These are phyloP conservation scores for Casuarina cunninghamiana DNA, from an alignment of 306 rosid species.

Conservation along the genomic window DNA sequence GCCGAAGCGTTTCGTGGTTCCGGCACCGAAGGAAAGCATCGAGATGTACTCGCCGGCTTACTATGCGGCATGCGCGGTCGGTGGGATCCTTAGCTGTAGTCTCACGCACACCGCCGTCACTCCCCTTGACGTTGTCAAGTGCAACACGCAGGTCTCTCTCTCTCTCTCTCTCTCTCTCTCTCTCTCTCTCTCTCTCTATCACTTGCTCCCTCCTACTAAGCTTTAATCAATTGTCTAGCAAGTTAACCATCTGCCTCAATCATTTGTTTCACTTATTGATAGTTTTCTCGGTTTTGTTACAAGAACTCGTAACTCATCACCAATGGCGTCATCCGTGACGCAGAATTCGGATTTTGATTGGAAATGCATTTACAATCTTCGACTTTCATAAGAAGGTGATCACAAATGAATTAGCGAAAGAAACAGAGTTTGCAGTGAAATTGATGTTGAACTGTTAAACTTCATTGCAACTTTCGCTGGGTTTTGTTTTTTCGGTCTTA, in stretches of 20 bases:
- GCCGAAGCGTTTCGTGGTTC: conserved; percentile 32
- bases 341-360: background rate
- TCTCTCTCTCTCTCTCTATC: conserved; percentile 3
- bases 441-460: background rate
- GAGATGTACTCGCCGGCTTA: conserved; percentile 61
- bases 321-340: background rate
- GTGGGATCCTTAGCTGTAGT: conserved; percentile 62
- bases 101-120: conserved; percentile 73
- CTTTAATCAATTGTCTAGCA: background rate
- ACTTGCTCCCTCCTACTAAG: background rate
- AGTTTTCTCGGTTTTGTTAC: background rate
- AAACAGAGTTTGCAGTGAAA: background rate
- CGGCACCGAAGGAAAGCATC: conserved; percentile 52
- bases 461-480: background rate
- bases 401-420: no score
- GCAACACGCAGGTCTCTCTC: conserved; percentile 76
- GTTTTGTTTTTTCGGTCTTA: background rate
- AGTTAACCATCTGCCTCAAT: background rate
- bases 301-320: background rate
- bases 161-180: no score
- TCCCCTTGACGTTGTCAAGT: conserved; percentile 78
- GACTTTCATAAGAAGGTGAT: background rate
- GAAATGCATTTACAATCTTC: background rate
- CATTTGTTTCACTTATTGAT: background rate
- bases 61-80: conserved; percentile 54